Evolutionary conservation across 129 eudicot species (phyloP), one percentile per base, ranked within the genome.

Genomic region (Erigeron canadensis): DNA sequence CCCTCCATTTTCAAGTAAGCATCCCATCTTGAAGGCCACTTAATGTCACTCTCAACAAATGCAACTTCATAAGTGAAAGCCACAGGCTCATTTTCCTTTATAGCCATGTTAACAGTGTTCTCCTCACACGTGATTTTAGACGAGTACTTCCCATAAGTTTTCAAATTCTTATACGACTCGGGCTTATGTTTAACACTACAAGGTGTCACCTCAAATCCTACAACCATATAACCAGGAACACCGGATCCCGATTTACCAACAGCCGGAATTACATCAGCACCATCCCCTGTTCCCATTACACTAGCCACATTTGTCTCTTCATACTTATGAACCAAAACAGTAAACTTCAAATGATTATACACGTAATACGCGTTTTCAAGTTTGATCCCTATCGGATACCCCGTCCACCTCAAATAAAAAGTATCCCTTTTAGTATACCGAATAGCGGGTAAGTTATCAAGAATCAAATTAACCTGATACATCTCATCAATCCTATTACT

Each of bases 11-110:
- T 88, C 66, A 88, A 66, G 71, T 88, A 88, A 16, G 95, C 95
- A 58, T 88, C 95, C 87, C 95, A 88, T 77, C 95, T 88, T 4
- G 90, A 88, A 0, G 95, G 95, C 95, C 95, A 88, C 72, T 84
- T 88, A 71, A 88, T 88, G 60, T 88, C 88, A 53, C 95, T 88
- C 77, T 85, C 86, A 18, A 77, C 90, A 70, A 88, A 88, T 1
- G 80, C 18, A 17, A 88, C 95, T 77, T 88, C 88, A 40, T 88
- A 88, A 3, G 86, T 70, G 28, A 88, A 85, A 19, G 86, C 71
- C 13, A 88, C 17, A 8, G 95, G 88, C 66, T 85, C 95, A 34
- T 80, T 85, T 73, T 88, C 90, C 54, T 80, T 85, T 9, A 88
- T 75, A 45, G 86, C 74, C 86, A 82, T 85, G 60, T 73, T 72